Conservation (phyloP, 2,329 filamentous ascomycete species). For the Arthroderma sp. region DNA sequence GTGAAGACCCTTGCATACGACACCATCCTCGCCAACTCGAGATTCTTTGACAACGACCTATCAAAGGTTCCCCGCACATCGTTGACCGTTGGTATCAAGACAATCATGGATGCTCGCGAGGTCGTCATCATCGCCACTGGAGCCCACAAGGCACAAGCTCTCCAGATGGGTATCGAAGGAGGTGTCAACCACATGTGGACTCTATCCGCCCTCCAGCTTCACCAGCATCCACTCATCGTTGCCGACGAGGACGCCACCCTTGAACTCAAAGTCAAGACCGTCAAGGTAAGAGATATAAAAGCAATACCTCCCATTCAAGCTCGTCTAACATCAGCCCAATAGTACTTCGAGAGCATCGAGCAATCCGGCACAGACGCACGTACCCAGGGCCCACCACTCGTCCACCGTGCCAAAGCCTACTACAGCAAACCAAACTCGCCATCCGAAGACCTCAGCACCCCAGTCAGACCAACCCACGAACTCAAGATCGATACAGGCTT, state of each 20-base stretch:
- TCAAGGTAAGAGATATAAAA: constrained; percentile 29
- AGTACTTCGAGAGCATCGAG: constrained; percentile 62
- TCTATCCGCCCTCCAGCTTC: constrained; percentile 64
- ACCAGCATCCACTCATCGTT: constrained; percentile 69
- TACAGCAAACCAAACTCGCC: constrained; percentile 9
- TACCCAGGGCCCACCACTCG: constrained; percentile 31
- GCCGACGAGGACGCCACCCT: constrained; percentile 69
- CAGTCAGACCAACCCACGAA: constrained; percentile 14
- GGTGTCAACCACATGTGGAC: constrained; percentile 89
- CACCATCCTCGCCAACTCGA: constrained; percentile 71
- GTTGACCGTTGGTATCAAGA: constrained; percentile 72
- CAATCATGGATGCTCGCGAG: constrained; percentile 66
- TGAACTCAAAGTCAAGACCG: constrained; percentile 61
- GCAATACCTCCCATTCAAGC: background rate
- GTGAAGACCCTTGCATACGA: constrained; percentile 82
- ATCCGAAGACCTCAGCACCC: constrained; percentile 18
- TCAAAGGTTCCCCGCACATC: constrained; percentile 66
- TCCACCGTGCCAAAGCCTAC: constrained; percentile 27
- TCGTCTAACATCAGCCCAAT: constrained; percentile 1
- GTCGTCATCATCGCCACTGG: constrained; percentile 74
- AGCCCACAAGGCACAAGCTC: constrained; percentile 64
- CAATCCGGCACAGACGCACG: constrained; percentile 42
- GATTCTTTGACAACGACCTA: constrained; percentile 68
- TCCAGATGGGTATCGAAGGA: constrained; percentile 69
- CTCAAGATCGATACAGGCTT: constrained; percentile 32